Evolutionary conservation across 1,139 yeast genomes (phyloP), one percentile per base, ranked within the genome.

Genomic region (Candida tetrigidarum): DNA sequence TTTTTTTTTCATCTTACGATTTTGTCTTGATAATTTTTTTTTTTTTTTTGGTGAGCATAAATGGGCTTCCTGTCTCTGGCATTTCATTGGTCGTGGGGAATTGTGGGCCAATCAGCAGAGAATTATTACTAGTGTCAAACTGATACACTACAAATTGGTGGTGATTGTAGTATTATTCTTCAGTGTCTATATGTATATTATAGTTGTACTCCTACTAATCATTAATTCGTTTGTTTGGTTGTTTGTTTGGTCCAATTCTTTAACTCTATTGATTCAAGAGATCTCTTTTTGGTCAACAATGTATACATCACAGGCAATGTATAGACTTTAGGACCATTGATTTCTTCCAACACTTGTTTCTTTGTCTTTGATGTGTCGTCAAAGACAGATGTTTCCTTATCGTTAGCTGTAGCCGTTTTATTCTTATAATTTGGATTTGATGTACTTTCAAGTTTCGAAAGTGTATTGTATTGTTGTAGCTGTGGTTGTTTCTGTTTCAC

Each of bases 231-330:
- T 12, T 11, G 12, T 33, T 33, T 16, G 15, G 6, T 32, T 8
- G 9, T 16, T 23, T 57, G 59, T 11, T 30, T 36, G 11, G 59
- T 53, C 63, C 64, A 58, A 12, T 27, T 41, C 2, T 33, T 26
- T 12, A 48, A 25, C 8, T 47, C 49, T 33, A 42, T 16, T 8
- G 49, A 49, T 8, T 49, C 48, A 27, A 37, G 9, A 5, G 15
- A 9, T 12, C 23, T 7, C 10, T 15, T 22, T 11, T 30, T 37
- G 12, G 53, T 43, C n/a, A 62, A 39, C 5, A 58, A 39, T 12
- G 53, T 45, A 38, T 51, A 55, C 54, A 63, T 48, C 22, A 57
- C 53, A 4, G 67, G 68, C 15, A 62, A 44, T 15, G 44, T 48
- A 42, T 49, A 62, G 19, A 46, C 47, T 37, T 59, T 61, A 11